Conservation (phyloP, 176 grass and related monocot species). For the Zoysia pacifica region DNA sequence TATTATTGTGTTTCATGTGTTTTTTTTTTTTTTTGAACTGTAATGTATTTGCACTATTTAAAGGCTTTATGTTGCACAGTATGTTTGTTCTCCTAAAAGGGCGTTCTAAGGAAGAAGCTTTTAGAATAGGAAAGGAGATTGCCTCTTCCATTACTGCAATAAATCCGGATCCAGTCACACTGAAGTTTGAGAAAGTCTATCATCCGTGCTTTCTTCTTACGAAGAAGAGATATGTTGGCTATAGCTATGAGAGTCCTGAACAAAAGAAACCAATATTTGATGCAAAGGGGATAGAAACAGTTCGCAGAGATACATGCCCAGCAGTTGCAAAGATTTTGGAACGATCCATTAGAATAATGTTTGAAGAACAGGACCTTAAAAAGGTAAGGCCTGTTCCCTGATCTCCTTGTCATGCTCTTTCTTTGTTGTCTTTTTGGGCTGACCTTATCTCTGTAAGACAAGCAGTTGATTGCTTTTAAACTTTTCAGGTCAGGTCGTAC, state of each 20-base stretch:
- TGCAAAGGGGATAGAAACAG: constrained; percentile 93
- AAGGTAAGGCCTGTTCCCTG: constrained; percentile 58
- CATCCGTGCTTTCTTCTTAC: constrained; percentile 95
- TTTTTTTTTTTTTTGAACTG: constrained; percentile 23
- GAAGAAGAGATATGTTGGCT: constrained; percentile 96
- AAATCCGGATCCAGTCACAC: constrained; percentile 83
- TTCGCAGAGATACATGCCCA: constrained; percentile 90
- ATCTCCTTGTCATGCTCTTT: constrained; percentile 1
- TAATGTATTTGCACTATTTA: constrained; percentile 13
- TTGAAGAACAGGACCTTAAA: constrained; percentile 77
- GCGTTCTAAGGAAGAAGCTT: constrained; percentile 80
- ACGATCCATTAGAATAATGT: constrained; percentile 83
- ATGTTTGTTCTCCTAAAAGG: constrained; percentile 97
- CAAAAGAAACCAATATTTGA: constrained; percentile 78
- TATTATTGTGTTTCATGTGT: constrained; percentile 46
- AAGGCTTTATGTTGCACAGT: constrained; percentile 46
- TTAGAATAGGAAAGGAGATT: constrained; percentile 91
- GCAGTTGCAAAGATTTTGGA: constrained; percentile 92
- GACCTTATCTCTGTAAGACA: neutral
- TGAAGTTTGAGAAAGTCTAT: constrained; percentile 96
- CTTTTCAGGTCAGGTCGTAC: constrained; percentile 75
- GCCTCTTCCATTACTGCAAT: constrained; percentile 73
- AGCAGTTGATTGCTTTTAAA: constrained; percentile 32
- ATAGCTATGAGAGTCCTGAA: constrained; percentile 88
- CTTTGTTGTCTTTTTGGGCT: constrained; percentile 28